A percentile compares a stretch with the other conserved stretches of the same genome.
Evolutionary conservation across 305 asterid genomes (phyloP).

Genomic region (Fraxinus latifolia): DNA sequence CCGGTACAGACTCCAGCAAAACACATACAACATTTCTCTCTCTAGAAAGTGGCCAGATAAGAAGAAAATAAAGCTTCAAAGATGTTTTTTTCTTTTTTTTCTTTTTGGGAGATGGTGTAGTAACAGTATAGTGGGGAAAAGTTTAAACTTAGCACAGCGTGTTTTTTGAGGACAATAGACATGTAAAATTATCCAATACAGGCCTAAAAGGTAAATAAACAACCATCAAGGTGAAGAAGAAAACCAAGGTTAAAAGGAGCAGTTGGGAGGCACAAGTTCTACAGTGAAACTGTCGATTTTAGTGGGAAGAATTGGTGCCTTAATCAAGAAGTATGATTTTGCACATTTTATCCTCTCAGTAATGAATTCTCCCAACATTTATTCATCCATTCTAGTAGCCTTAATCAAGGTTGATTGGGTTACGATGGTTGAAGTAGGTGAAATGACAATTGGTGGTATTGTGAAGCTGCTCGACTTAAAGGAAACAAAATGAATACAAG

Average conservation of each 20-base stretch:
- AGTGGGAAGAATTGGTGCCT: neutral
- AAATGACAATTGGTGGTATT: neutral
- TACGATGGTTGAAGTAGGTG: neutral
- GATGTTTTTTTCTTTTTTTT: neutral
- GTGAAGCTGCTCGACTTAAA: neutral
- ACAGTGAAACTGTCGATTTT: neutral
- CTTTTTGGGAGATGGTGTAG: neutral
- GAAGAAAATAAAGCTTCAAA: neutral
- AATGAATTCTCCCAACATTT: neutral
- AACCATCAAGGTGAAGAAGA: neutral
- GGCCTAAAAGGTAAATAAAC: neutral
- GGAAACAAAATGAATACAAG: neutral
- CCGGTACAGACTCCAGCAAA: neutral
- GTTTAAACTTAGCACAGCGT: neutral
- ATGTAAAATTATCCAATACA: neutral
- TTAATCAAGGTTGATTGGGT: neutral
- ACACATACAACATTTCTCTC: neutral
- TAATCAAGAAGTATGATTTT: neutral
- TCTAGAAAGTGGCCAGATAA: neutral
- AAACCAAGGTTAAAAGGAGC: neutral
- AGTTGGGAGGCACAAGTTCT: neutral
- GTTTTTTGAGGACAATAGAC: neutral
- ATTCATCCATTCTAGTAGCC: neutral
- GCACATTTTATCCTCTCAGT: neutral
- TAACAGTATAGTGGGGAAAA: neutral